Conservation (phyloP, 148 eudicot species). For the Amaranthus cruentus region DNA sequence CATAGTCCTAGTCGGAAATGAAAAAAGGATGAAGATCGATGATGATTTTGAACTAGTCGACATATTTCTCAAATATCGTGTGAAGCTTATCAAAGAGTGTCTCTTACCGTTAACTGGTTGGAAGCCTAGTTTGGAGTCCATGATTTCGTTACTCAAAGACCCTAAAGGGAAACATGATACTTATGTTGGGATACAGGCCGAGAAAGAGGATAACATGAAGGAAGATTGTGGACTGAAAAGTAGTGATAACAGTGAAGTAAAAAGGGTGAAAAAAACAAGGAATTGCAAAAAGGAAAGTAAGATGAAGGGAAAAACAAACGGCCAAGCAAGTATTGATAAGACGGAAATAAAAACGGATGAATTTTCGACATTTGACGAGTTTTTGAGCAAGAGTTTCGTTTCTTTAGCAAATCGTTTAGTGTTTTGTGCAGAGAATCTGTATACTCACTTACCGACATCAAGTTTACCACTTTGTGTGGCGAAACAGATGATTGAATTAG, state of each 20-base stretch:
- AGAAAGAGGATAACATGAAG: background rate
- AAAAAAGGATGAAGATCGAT: conserved; percentile 48
- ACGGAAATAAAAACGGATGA: too few species aligned
- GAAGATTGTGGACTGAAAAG: background rate
- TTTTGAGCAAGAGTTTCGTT: conserved; percentile 21
- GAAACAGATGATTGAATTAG: conserved; percentile 31
- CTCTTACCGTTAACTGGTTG: conserved; percentile 41
- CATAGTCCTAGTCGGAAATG: conserved; percentile 60
- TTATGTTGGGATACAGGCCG: conserved; percentile 17
- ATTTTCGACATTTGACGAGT: conserved; percentile 19
- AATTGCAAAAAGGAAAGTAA: background rate
- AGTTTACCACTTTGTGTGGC: conserved; percentile 22
- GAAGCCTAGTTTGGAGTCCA: conserved; percentile 22
- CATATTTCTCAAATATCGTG: conserved; percentile 47
- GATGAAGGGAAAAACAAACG: background rate
- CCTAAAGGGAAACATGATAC: conserved; percentile 26
- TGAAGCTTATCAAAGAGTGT: conserved; percentile 23
- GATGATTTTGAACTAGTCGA: conserved; percentile 38
- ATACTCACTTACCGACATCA: conserved; percentile 53
- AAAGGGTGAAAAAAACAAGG: background rate
- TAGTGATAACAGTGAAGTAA: too few species aligned
- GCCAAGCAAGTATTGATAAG: background rate
- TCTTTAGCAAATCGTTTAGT: conserved; percentile 19
- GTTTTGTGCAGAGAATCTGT: conserved; percentile 28
- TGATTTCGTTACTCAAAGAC: conserved; percentile 37